A percentile compares a stretch with the other conserved stretches of the same genome.
These are phyloP conservation scores for Lepidium sativum DNA, from an alignment of 345 rosid genomes.

Conservation along the genomic window DNA sequence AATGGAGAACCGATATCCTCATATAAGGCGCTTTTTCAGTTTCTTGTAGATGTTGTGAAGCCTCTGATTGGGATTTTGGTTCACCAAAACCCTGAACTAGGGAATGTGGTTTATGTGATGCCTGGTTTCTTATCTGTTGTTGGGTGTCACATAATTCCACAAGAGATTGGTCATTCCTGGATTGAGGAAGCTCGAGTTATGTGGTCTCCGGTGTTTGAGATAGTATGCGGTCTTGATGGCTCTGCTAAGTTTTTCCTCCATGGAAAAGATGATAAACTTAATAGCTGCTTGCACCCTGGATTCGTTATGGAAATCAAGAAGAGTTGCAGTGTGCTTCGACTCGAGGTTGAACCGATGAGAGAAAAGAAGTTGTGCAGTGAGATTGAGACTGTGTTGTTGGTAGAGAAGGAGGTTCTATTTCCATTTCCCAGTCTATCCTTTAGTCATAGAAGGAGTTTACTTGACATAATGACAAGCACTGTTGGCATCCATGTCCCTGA, in stretches of 20 bases:
- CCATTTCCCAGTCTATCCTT: constrained; percentile 57
- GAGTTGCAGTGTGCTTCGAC: constrained; percentile 61
- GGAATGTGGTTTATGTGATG: constrained; percentile 81
- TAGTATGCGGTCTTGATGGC: constrained; percentile 50
- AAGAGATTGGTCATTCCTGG: constrained; percentile 70
- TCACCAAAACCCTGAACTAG: constrained; percentile 88
- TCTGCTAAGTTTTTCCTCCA: constrained; percentile 50
- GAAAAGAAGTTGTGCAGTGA: constrained; percentile 41
- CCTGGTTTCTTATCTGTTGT: constrained; percentile 73
- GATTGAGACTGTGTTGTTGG: constrained; percentile 27
- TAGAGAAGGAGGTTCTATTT: constrained; percentile 28
- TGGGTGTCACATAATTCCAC: constrained; percentile 69
- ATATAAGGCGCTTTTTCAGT: constrained; percentile 54
- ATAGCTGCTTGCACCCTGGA: constrained; percentile 58
- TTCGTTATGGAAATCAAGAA: constrained; percentile 39
- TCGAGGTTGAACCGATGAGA: constrained; percentile 65
- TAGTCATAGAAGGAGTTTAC: constrained; percentile 64
- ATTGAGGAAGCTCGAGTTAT: constrained; percentile 59
- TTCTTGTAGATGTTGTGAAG: constrained; percentile 45
- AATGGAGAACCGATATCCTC: constrained; percentile 63
- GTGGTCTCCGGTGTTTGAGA: constrained; percentile 85
- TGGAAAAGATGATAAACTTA: constrained; percentile 51
- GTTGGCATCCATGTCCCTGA: constrained; percentile 39
- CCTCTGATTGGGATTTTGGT: constrained; percentile 82
- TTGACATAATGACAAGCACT: constrained; percentile 44